Base-by-base conservation (phyloP, 2,329 filamentous ascomycete species). In the Xylariaceae sp. region DNA sequence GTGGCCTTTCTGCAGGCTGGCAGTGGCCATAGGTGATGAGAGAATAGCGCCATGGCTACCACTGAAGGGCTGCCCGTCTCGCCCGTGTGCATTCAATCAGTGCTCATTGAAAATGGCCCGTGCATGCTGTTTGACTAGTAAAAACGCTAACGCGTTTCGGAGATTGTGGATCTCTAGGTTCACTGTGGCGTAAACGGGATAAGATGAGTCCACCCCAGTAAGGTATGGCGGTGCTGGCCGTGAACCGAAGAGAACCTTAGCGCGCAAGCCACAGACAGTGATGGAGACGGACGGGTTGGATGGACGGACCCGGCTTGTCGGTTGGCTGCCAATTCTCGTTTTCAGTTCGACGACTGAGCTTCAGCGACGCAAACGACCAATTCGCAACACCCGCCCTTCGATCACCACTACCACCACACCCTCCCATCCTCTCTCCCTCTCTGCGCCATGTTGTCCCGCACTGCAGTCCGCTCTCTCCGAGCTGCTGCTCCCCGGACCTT, bases 401-500 rank as follows among this genome's bases (percentile, higher is more conserved):
- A 59, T 52, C 48, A 27, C 50, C 53, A 45, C 47, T 53, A 52
- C 44, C 58, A 48, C 47, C 47, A 47, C 50, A 38, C 51, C 57
- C 42, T 48, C 45, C 39, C 48, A 22, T 48, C 47, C 33, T 5
- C 33, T 15, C 12, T 15, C 15, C 33, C 33, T 36, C 33, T 36
- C 31, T 32, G 59, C 68, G 71, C 62, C 68, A 83, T 83, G 80
- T 71, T 82, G 68, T 81, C 79, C 68, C 78, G 80, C 77, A 77
- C 81, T 71, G 72, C 71, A 58, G 70, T 79, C 70, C 78, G 78
- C 69, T 72, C 77, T 66, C 72, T 74, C 67, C 74, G 78, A 67
- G 72, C 76, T 64, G 77, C 78, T 61, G 76, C 80, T 68, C 77
- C 86, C 71, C 75, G 74, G 61, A 71, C 77, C 65, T 75, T 85